Percentiles rank a stretch among this genome's conserved stretches.
Conservation (phyloP, 2,329 filamentous ascomycete species). For the Metarhizium robertsii region DNA sequence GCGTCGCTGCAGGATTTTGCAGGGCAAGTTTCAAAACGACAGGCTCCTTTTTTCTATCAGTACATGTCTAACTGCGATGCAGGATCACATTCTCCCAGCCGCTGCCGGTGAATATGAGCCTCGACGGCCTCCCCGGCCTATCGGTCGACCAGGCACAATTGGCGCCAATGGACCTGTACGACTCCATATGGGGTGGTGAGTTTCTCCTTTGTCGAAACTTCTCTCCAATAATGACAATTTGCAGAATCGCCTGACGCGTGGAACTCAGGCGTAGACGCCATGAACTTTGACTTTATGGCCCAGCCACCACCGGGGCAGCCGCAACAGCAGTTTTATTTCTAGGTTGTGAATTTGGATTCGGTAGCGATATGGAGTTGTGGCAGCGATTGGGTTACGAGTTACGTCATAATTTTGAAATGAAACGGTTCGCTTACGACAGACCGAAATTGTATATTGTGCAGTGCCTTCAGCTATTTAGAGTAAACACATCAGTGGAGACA, state of each 20-base stretch:
- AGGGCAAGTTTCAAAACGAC: slow-evolving; percentile 19
- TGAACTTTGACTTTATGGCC: slow-evolving; percentile 53
- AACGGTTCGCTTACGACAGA: neutral
- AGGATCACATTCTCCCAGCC: slow-evolving; percentile 28
- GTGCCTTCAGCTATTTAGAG: neutral
- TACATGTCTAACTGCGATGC: neutral
- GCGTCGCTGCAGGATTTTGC: slow-evolving; percentile 36
- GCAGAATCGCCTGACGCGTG: slow-evolving; percentile 51
- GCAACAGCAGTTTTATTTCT: slow-evolving; percentile 51
- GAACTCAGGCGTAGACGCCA: slow-evolving; percentile 42
- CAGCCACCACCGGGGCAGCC: slow-evolving; percentile 50
- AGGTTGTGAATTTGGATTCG: slow-evolving; percentile 4
- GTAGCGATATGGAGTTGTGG: neutral
- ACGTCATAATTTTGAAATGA: neutral
- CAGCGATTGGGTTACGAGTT: neutral
- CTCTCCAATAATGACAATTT: neutral
- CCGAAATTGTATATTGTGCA: neutral
- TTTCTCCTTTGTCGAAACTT: slow-evolving; percentile 5
- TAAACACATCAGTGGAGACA: neutral
- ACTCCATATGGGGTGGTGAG: slow-evolving; percentile 60
- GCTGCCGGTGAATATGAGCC: slow-evolving; percentile 24
- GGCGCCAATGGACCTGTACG: slow-evolving; percentile 59
- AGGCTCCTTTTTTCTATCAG: no score
- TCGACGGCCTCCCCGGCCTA: slow-evolving; percentile 39
- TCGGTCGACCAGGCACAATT: slow-evolving; percentile 48